Conservation (phyloP, 305 asterid genomes). For the Fraxinus floribunda region DNA sequence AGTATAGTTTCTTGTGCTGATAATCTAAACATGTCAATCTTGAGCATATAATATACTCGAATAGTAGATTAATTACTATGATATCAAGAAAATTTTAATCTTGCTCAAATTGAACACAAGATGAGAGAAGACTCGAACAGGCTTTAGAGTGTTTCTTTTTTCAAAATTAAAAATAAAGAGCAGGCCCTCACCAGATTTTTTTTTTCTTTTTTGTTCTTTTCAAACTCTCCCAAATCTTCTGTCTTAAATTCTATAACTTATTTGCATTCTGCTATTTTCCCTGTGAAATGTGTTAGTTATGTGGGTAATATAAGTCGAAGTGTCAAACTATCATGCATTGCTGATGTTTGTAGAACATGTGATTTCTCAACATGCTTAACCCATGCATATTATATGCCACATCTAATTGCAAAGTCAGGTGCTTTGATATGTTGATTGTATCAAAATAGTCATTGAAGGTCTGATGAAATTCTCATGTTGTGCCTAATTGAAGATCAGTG, state of each 20-base stretch:
- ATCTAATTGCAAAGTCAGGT: background rate
- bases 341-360: background rate
- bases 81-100: background rate
- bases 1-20: background rate
- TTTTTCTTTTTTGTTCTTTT: background rate
- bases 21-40: background rate
- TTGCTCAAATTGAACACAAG: background rate
- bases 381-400: background rate
- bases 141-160: background rate
- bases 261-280: background rate
- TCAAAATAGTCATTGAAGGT: background rate
- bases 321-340: background rate
- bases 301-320: background rate
- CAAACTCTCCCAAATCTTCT: background rate
- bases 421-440: background rate
- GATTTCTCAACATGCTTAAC: background rate
- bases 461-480: background rate
- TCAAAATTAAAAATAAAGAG: background rate
- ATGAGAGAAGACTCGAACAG: background rate
- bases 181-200: background rate
- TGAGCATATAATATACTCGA: background rate
- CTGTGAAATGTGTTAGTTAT: background rate
- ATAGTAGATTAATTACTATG: background rate
- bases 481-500: background rate
- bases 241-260: background rate